Conservation (phyloP, 371 early-diverging fungal species). For the Mortierella sp. region DNA sequence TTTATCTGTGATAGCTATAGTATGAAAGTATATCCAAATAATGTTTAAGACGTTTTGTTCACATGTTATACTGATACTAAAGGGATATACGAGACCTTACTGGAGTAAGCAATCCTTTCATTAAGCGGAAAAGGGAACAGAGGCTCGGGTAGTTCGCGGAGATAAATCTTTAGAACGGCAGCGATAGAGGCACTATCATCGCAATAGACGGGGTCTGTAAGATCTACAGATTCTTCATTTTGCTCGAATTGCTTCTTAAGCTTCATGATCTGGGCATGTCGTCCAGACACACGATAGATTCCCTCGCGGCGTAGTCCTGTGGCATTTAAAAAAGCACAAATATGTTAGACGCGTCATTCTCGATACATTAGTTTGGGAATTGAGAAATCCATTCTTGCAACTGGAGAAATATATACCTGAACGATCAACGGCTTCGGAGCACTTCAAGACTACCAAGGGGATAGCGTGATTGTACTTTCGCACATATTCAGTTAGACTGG, state of each 20-base stretch:
- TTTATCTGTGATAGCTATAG: conserved; percentile 64
- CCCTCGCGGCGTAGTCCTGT: conserved; percentile 75
- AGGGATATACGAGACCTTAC: conserved; percentile 43
- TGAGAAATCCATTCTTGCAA: background rate
- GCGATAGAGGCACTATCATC: conserved; percentile 73
- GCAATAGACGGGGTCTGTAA: conserved; percentile 57
- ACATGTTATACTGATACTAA: background rate
- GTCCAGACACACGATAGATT: conserved; percentile 79
- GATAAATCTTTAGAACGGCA: conserved; percentile 71
- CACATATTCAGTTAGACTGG: conserved; percentile 62
- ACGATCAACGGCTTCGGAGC: conserved; percentile 70
- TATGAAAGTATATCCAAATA: background rate
- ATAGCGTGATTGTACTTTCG: conserved; percentile 61
- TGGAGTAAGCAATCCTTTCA: conserved; percentile 68
- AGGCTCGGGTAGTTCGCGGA: conserved; percentile 75
- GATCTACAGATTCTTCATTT: conserved; percentile 63
- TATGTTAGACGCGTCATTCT: background rate
- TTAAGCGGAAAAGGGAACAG: conserved; percentile 65
- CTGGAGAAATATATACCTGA: conserved; percentile 55
- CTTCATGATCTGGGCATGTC: conserved; percentile 68
- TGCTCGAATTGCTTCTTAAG: conserved; percentile 67
- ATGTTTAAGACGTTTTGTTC: background rate
- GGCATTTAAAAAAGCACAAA: background rate
- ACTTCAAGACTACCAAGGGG: conserved; percentile 66
- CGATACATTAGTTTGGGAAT: background rate